Evolutionary conservation across 768 basidiomycete species (phyloP).

Genomic region (Baorangia bicolor): DNA sequence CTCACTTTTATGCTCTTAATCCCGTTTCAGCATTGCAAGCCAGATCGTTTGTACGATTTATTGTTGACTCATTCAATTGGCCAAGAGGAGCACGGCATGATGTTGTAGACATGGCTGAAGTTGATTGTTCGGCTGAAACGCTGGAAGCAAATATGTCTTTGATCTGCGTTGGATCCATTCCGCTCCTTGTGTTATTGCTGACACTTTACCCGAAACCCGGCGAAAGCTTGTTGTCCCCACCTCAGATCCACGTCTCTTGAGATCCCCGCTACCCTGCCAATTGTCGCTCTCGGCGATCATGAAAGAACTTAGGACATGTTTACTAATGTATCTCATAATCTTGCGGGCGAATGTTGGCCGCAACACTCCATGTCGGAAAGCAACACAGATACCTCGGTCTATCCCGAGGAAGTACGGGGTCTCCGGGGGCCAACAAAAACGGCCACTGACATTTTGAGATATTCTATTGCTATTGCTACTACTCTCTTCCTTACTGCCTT

Average conservation of each 20-base stretch:
- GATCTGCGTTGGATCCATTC: background rate
- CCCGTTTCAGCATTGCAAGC: background rate
- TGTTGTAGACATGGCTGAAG: background rate
- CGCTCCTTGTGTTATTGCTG: background rate
- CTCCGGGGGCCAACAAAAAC: too few species aligned
- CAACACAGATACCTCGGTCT: too few species aligned
- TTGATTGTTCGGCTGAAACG: background rate
- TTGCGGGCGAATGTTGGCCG: background rate
- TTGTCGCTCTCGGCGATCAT: constrained; percentile 10
- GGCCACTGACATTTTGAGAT: too few species aligned
- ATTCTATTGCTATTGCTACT: too few species aligned
- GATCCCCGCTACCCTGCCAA: constrained; percentile 21
- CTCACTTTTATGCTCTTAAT: background rate
- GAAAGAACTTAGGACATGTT: background rate
- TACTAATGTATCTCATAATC: constrained; percentile 3
- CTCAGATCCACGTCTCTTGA: constrained; percentile 13
- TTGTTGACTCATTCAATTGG: constrained; percentile 11
- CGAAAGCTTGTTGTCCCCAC: constrained; percentile 7
- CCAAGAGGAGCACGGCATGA: constrained; percentile 8
- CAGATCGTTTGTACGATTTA: constrained; percentile 18
- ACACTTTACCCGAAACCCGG: background rate
- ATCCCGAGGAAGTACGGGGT: too few species aligned
- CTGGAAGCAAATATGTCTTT: background rate
- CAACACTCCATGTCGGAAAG: constrained; percentile 1
- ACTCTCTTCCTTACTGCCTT: too few species aligned